Base-by-base conservation (phyloP, 2,329 filamentous ascomycete species). In the Lecanosticta acicola region DNA sequence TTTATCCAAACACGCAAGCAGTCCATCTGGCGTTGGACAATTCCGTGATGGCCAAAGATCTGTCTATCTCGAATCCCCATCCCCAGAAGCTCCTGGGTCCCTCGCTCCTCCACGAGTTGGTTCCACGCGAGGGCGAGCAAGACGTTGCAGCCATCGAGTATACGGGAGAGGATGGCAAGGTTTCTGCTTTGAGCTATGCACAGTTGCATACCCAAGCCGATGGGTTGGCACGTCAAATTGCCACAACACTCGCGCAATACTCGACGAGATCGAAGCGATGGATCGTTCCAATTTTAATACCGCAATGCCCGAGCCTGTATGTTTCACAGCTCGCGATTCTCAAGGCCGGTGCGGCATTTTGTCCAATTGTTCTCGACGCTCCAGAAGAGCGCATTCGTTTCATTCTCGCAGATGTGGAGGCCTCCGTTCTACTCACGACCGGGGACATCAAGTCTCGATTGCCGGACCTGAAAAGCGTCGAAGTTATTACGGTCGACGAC, bases 311-410 rank as follows among this genome's bases (percentile, higher is more conserved):
- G 8, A 76, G 83, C 38, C 74, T 96, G 18, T 95, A 95, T 65
- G 75, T 93, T 46, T 75, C 86, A 1, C 77, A 87, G 51, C 66
- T 95, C 36, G 88, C 84, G 3, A 79, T 91, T 43, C 71, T 95
- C 38, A 89, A 90, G 64, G 81, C 82, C 10, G 90, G 90, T 4
- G 86, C 79, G 29, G 87, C 87, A 0, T 95, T 95, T 58, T 95
- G 89, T 55, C 89, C 90, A 0, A 70, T 96, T 45, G 84, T 84
- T 50, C 74, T 86, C 39, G 89, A 94, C 65, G 79, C 83, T 0
- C 90, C 90, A 0, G 65, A 73, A 3, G 87, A 94, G 43, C 77
- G 90, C 39, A 74, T 94, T 35, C 78, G 75, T 41, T 95, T 94
- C 62, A 90, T 95, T 40, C 67, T 90, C 13, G 65, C 78, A n/a